Evolutionary conservation across 2,329 filamentous ascomycete species (phyloP).

Genomic region (Alternaria brassicae): DNA sequence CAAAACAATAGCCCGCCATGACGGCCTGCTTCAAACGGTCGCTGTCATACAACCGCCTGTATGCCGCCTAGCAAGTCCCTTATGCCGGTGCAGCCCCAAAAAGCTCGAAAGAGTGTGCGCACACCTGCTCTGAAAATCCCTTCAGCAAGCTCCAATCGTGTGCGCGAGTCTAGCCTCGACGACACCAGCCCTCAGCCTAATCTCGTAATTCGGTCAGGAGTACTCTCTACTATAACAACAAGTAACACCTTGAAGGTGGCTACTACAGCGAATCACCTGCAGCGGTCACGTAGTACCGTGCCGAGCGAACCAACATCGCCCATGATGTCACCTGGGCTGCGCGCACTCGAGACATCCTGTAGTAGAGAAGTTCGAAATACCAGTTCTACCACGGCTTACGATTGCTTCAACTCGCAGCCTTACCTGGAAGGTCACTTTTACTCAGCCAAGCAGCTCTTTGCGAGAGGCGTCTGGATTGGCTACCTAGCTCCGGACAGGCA

Average conservation of each 20-base stretch:
- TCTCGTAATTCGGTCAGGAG: not conserved
- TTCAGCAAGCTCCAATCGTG: not conserved
- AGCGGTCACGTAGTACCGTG: not conserved
- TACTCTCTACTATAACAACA: not conserved
- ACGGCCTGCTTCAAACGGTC: not conserved
- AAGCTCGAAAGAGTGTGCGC: not conserved
- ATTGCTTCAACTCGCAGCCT: constrained; percentile 20
- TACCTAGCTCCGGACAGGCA: constrained; percentile 25
- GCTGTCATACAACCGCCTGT: not conserved
- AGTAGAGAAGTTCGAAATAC: not conserved
- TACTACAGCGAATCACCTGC: not conserved
- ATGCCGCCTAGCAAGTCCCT: not conserved
- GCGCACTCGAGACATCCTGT: not conserved
- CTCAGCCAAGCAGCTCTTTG: constrained; percentile 21
- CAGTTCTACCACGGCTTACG: not conserved
- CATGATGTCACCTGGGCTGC: not conserved
- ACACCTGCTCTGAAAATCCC: constrained; percentile 9
- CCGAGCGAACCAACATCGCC: constrained; percentile 7
- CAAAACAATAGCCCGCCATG: not conserved
- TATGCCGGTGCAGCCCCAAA: not conserved
- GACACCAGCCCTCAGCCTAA: not conserved
- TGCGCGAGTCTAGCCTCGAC: not conserved
- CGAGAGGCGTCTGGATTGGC: constrained; percentile 32
- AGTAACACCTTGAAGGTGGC: not conserved
- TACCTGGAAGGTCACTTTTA: constrained; percentile 20